Conservation (phyloP, 768 basidiomycete genomes). For the Filobasidium floriforme region DNA sequence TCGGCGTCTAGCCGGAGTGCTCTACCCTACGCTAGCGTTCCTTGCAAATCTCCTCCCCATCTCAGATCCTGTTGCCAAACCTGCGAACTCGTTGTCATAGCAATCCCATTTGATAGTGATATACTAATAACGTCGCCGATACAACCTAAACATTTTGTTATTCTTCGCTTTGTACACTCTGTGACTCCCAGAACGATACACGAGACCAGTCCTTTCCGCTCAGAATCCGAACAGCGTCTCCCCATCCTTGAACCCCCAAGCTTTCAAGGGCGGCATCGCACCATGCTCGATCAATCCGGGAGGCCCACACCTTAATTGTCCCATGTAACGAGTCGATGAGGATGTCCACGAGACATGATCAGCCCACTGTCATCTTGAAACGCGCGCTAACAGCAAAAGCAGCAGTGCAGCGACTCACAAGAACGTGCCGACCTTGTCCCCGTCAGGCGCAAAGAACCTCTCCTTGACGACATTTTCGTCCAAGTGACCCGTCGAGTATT, state of each 20-base stretch:
- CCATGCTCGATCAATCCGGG: constrained; percentile 9
- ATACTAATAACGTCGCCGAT: no score
- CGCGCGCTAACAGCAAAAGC: neutral
- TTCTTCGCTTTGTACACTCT: no score
- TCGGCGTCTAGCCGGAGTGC: no score
- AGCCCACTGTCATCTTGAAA: neutral
- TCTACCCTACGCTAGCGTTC: no score
- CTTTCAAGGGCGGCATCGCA: constrained; percentile 2
- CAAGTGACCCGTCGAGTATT: constrained; percentile 15
- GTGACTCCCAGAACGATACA: neutral
- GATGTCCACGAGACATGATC: neutral
- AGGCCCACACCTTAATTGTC: constrained; percentile 5
- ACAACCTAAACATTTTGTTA: no score
- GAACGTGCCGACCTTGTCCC: constrained; percentile 15
- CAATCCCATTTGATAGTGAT: no score
- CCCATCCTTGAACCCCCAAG: constrained; percentile 17
- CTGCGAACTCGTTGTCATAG: no score
- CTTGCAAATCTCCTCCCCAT: no score
- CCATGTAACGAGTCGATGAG: no score
- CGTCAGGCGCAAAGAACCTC: constrained; percentile 15
- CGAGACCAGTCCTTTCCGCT: neutral
- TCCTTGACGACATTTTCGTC: constrained; percentile 19
- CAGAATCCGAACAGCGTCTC: constrained; percentile 22
- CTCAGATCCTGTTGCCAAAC: no score
- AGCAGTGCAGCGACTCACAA: constrained; percentile 12